These are phyloP conservation scores for Mimosa pudica DNA, from an alignment of 306 rosid species.

Conservation along the genomic window DNA sequence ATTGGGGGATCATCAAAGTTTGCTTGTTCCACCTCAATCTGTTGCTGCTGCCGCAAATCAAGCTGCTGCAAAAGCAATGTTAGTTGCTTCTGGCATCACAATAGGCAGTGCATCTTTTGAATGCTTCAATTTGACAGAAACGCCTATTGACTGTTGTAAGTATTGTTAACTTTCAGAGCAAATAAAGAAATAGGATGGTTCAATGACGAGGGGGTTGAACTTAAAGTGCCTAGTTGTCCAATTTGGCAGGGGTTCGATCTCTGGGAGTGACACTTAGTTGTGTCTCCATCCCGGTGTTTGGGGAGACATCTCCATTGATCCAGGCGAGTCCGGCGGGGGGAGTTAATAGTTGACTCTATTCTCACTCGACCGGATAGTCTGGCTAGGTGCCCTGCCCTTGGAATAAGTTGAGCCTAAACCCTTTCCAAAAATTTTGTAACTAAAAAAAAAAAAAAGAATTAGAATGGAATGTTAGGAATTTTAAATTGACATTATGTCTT, in stretches of 20 bases:
- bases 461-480: constrained; percentile 1
- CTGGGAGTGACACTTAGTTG: too few species aligned
- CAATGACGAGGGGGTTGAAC: too few species aligned
- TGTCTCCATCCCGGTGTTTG: too few species aligned
- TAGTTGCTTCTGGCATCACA: constrained; percentile 74
- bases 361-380: too few species aligned
- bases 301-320: too few species aligned
- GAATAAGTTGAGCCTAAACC: too few species aligned
- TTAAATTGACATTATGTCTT: constrained; percentile 5
- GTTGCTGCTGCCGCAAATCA: constrained; percentile 78
- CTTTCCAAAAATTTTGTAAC: too few species aligned
- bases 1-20: constrained; percentile 82
- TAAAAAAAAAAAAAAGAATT: constrained; percentile 18
- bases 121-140: constrained; percentile 65
- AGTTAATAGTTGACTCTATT: too few species aligned
- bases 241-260: too few species aligned
- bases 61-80: constrained; percentile 91
- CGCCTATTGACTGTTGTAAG: constrained; percentile 83
- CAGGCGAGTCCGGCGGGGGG: too few species aligned
- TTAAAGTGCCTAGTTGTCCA: too few species aligned
- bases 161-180: constrained; percentile 32
- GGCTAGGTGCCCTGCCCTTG: too few species aligned
- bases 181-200: constrained; percentile 15
- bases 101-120: constrained; percentile 76
- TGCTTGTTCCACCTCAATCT: constrained; percentile 81